These are phyloP conservation scores for Globisporangium uncinulatum DNA, from an alignment of 352 stramenopile genomes.

Conservation along the genomic window DNA sequence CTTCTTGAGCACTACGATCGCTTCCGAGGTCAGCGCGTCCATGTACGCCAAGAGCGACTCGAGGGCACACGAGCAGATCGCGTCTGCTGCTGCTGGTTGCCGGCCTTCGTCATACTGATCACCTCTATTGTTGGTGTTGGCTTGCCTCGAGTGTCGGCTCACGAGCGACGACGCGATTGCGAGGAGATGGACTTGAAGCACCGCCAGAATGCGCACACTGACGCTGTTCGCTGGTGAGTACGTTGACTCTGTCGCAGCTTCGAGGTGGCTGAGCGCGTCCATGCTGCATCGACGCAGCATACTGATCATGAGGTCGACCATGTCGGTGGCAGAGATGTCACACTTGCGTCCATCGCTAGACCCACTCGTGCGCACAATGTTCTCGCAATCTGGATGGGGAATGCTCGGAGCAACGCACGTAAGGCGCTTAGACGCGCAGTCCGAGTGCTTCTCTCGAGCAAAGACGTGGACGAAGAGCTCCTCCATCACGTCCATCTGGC, in stretches of 20 bases:
- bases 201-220: slow-evolving; percentile 21
- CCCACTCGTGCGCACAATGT: background rate
- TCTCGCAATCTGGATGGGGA: background rate
- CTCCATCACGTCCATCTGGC: slow-evolving; percentile 19
- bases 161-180: slow-evolving; percentile 15
- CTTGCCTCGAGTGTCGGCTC: background rate
- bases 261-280: slow-evolving; percentile 9
- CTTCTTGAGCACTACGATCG: slow-evolving; percentile 30
- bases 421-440: background rate
- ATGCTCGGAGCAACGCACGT: background rate
- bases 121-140: background rate
- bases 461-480: slow-evolving; percentile 16
- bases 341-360: background rate
- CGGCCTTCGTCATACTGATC: background rate
- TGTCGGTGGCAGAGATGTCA: background rate
- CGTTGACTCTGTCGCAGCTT: background rate
- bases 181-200: slow-evolving; percentile 42
- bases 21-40: slow-evolving; percentile 27
- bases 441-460: background rate
- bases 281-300: slow-evolving; percentile 9
- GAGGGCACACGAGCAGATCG: slow-evolving; percentile 16
- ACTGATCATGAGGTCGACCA: slow-evolving; percentile 7
- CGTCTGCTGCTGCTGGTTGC: background rate
- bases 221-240: background rate
- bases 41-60: slow-evolving; percentile 32